These are phyloP conservation scores for Aspergillus phoenicis DNA, from an alignment of 2,329 filamentous ascomycete genomes.

Conservation along the genomic window DNA sequence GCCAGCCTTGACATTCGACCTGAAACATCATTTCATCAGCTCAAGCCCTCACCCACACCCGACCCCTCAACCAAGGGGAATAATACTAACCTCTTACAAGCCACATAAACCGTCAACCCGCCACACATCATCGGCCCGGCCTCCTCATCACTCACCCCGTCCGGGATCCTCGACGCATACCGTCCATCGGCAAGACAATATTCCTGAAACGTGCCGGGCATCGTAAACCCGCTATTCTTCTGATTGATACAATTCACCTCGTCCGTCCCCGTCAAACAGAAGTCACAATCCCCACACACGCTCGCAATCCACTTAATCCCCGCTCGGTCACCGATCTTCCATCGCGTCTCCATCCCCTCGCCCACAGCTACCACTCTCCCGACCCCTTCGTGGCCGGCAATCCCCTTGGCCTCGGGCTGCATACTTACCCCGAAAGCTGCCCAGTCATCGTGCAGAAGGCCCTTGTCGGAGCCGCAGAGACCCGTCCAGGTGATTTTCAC, in stretches of 20 bases:
- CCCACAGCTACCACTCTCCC: constrained; percentile 46
- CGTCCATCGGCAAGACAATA: constrained; percentile 22
- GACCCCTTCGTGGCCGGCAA: constrained; percentile 49
- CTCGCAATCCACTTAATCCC: constrained; percentile 25
- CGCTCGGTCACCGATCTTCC: constrained; percentile 29
- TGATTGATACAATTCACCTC: constrained; percentile 23
- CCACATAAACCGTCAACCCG: constrained; percentile 27
- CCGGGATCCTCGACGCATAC: constrained; percentile 23
- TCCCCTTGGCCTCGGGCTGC: constrained; percentile 2
- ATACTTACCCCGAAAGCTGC: constrained; percentile 5
- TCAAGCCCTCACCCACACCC: background rate
- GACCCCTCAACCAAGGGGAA: background rate
- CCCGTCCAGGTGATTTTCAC: constrained; percentile 18
- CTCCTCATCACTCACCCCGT: constrained; percentile 20
- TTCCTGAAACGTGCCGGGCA: constrained; percentile 25
- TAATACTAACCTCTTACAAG: constrained; percentile 13
- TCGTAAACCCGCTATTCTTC: constrained; percentile 21
- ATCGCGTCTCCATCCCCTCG: constrained; percentile 14
- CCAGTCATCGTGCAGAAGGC: constrained; percentile 12
- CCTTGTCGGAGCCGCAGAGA: constrained; percentile 15
- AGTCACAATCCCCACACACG: constrained; percentile 24
- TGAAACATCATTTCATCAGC: background rate
- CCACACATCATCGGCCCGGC: constrained; percentile 27
- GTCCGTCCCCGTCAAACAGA: constrained; percentile 19
- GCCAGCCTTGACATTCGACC: constrained; percentile 38